Evolutionary conservation across 2,329 filamentous ascomycete species (phyloP).

Genomic region (Sphaerulina populicola): DNA sequence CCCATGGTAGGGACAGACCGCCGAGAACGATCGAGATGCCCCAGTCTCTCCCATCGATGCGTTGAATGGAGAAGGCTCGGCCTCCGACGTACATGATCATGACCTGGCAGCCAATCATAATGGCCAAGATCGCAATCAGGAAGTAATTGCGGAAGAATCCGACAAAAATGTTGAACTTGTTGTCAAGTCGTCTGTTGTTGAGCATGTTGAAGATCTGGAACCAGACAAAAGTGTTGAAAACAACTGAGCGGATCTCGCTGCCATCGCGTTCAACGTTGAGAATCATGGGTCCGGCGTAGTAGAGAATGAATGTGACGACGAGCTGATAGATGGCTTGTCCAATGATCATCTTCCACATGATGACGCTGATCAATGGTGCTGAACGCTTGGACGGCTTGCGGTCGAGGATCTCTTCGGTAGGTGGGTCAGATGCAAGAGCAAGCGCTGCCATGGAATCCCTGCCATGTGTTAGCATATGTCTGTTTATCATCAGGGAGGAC

Average conservation of each 20-base stretch:
- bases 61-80: conserved; percentile 58
- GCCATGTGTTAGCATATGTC: background rate
- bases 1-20: conserved; percentile 71
- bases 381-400: conserved; percentile 69
- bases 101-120: conserved; percentile 84
- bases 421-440: conserved; percentile 80
- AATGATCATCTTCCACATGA: conserved; percentile 99
- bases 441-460: conserved; percentile 84
- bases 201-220: conserved; percentile 99
- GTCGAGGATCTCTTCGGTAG: conserved; percentile 68
- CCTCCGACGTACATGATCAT: conserved; percentile 86
- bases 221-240: conserved; percentile 98
- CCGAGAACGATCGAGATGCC: conserved; percentile 76
- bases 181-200: conserved; percentile 92
- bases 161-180: conserved; percentile 91
- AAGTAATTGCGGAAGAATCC: conserved; percentile 76
- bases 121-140: conserved; percentile 72
- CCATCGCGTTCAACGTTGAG: conserved; percentile 46
- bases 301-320: conserved; percentile 66
- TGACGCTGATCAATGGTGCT: conserved; percentile 68
- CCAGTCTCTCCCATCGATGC: conserved; percentile 68
- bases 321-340: conserved; percentile 88
- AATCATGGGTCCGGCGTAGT: conserved; percentile 60
- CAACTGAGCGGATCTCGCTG: conserved; percentile 62
- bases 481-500: background rate